These are phyloP conservation scores for Aspergillus jensenii DNA, from an alignment of 2,329 filamentous ascomycete genomes.

Conservation along the genomic window DNA sequence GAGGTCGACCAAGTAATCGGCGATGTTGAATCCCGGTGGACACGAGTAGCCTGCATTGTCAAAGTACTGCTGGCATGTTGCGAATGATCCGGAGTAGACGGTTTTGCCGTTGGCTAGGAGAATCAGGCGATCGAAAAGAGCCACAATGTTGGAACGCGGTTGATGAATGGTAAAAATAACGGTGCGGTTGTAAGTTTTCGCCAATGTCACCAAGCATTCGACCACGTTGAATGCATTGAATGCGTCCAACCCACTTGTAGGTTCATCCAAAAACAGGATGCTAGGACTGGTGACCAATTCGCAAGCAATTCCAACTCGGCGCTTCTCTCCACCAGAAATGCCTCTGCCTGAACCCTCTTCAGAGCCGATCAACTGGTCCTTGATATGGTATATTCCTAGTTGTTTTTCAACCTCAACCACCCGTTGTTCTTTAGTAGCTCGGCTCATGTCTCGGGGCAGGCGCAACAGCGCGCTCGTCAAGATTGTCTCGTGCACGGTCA, in stretches of 20 bases:
- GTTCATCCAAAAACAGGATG: conserved; percentile 95
- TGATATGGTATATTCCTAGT: conserved; percentile 90
- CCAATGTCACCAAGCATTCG: conserved; percentile 89
- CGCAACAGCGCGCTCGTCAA: conserved; percentile 88
- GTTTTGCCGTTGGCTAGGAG: conserved; percentile 84
- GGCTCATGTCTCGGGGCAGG: conserved; percentile 88
- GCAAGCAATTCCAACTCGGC: conserved; percentile 93
- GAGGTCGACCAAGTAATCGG: conserved; percentile 93
- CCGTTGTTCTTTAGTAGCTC: conserved; percentile 81
- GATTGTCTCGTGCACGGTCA: conserved; percentile 98
- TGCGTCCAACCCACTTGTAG: conserved; percentile 91
- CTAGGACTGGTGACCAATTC: conserved; percentile 96
- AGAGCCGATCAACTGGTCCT: conserved; percentile 91
- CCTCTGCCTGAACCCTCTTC: conserved; percentile 92
- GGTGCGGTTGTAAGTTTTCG: conserved; percentile 94
- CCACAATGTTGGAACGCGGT: conserved; percentile 95
- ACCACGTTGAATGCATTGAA: conserved; percentile 99
- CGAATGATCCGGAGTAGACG: conserved; percentile 91
- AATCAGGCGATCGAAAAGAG: conserved; percentile 91
- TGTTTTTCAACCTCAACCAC: conserved; percentile 94
- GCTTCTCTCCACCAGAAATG: conserved; percentile 95
- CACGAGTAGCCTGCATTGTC: conserved; percentile 89
- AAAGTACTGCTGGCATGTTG: conserved; percentile 87
- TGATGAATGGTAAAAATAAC: conserved; percentile 99
- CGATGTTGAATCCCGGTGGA: conserved; percentile 96